phyloP scores from a whole-genome alignment of 371 early-diverging fungal species.

The Basidiobolus heterosporus region DNA sequence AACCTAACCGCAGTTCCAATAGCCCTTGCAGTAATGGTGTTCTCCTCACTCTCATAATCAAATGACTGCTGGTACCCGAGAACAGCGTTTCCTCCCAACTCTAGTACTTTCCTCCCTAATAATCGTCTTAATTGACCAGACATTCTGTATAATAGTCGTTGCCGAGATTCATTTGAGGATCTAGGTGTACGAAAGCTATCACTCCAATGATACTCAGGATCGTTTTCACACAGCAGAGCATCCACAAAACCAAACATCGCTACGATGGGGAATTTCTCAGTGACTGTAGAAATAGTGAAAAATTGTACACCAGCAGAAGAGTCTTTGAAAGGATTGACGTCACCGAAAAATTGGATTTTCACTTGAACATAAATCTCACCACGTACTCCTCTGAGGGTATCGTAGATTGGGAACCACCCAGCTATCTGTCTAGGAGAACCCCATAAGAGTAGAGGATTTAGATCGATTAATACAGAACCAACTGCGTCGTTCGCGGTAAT shows the following conservation, averaged over 20 bases:
- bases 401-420: conserved; percentile 65
- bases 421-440: conserved; percentile 27
- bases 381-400: conserved; percentile 39
- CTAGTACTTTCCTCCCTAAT: conserved; percentile 47
- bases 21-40: conserved; percentile 46
- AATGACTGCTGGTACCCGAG: conserved; percentile 47
- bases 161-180: conserved; percentile 50
- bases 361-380: conserved; percentile 52
- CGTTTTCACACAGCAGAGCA: conserved; percentile 37
- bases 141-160: conserved; percentile 37
- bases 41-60: conserved; percentile 45
- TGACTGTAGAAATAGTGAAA: conserved; percentile 27
- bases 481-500: conserved; percentile 58
- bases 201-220: conserved; percentile 56
- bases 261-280: conserved; percentile 22
- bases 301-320: conserved; percentile 49
- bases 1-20: conserved; percentile 49
- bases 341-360: conserved; percentile 52
- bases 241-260: conserved; percentile 40
- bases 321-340: conserved; percentile 43
- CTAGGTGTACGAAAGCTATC: conserved; percentile 51
- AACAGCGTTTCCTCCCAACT: conserved; percentile 52
- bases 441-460: conserved; percentile 42
- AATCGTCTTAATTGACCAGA: conserved; percentile 37
- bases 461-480: conserved; percentile 49